Conservation (phyloP, 1,139 yeast genomes). For the Blastobotrys arbuscula region DNA sequence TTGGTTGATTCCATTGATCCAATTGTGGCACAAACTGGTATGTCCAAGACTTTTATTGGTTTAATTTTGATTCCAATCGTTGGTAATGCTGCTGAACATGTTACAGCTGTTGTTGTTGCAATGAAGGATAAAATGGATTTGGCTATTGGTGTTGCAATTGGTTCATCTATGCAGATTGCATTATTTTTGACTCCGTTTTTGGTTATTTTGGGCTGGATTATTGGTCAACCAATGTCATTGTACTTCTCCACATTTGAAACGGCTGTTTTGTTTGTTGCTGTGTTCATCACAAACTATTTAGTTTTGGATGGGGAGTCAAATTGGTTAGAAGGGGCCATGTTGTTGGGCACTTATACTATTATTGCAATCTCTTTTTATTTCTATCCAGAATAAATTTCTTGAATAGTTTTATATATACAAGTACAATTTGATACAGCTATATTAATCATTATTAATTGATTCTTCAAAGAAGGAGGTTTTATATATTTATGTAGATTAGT, state of each 20-base stretch:
- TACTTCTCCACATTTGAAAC: constrained; percentile 93
- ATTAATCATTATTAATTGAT: too few relatives aligned
- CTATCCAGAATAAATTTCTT: constrained; percentile 48
- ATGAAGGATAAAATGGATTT: constrained; percentile 95
- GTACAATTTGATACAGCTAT: too few relatives aligned
- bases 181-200: constrained; percentile 90
- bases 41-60: constrained; percentile 93
- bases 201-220: constrained; percentile 87
- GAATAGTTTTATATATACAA: too few relatives aligned
- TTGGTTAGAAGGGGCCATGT: constrained; percentile 95
- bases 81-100: constrained; percentile 98
- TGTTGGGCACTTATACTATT: constrained; percentile 76
- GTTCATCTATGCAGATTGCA: constrained; percentile 94
- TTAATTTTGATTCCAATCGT: constrained; percentile 90
- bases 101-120: constrained; percentile 91
- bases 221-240: constrained; percentile 88
- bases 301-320: constrained; percentile 91
- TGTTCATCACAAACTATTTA: constrained; percentile 79
- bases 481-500: too few relatives aligned
- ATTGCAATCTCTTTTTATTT: constrained; percentile 85
- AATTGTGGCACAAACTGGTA: constrained; percentile 74
- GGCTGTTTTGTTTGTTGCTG: constrained; percentile 80
- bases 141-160: constrained; percentile 95
- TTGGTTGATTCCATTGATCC: constrained; percentile 89
- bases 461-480: too few relatives aligned